Evolutionary conservation across 441 rosid genomes (phyloP).

Genomic region (Populus hybrid): DNA sequence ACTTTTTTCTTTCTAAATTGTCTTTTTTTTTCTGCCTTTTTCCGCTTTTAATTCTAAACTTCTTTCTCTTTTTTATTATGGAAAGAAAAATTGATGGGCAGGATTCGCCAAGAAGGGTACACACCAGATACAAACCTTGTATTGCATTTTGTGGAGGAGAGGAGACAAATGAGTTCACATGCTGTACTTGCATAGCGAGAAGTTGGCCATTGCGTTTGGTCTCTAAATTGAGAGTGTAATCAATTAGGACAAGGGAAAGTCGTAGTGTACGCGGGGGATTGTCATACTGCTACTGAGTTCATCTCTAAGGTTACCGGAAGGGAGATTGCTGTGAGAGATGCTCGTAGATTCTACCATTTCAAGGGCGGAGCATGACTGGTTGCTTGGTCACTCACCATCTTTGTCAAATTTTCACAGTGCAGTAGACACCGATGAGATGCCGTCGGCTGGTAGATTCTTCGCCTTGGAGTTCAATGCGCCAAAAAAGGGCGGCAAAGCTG

Average conservation of each 20-base stretch:
- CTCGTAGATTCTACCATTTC: conserved; percentile 79
- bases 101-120: conserved; percentile 32
- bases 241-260: conserved; percentile 57
- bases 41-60: too few relatives aligned
- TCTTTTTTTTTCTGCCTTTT: too few relatives aligned
- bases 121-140: conserved; percentile 35
- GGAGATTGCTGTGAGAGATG: conserved; percentile 62
- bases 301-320: conserved; percentile 61
- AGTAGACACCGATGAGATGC: too few relatives aligned
- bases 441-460: too few relatives aligned
- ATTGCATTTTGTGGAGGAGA: conserved; percentile 36
- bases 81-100: conserved; percentile 38
- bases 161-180: conserved; percentile 34
- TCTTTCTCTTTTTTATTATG: too few relatives aligned
- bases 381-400: too few relatives aligned
- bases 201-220: conserved; percentile 63
- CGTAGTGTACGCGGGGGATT: conserved; percentile 58
- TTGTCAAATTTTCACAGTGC: too few relatives aligned
- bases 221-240: conserved; percentile 50
- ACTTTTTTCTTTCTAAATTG: too few relatives aligned
- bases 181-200: conserved; percentile 57
- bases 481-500: too few relatives aligned
- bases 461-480: too few relatives aligned
- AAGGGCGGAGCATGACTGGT: conserved; percentile 40
- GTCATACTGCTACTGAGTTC: conserved; percentile 65